Percentiles rank a stretch among this genome's conserved stretches.
These are phyloP conservation scores for Vanrija pseudolonga DNA, from an alignment of 1,284 basidiomycete genomes.

Conservation along the genomic window DNA sequence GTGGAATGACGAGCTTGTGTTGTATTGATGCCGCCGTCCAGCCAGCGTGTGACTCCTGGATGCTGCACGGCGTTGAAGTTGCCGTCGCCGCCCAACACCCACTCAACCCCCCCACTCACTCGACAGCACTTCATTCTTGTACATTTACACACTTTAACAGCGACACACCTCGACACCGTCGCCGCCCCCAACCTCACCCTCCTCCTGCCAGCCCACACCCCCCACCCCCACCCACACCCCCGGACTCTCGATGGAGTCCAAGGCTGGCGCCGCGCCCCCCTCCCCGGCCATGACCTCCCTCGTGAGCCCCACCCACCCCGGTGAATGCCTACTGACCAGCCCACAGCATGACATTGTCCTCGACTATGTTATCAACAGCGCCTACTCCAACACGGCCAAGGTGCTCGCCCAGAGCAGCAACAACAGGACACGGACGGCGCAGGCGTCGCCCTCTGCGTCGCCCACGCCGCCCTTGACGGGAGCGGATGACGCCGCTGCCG, in stretches of 20 bases:
- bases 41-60: no score
- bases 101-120: no score
- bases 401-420: slow-evolving; percentile 13
- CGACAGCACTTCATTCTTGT: no score
- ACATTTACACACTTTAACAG: no score
- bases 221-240: neutral
- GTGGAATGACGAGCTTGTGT: no score
- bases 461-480: neutral
- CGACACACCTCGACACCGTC: neutral
- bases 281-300: slow-evolving; percentile 3
- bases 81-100: neutral
- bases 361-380: slow-evolving; percentile 40
- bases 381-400: slow-evolving; percentile 35
- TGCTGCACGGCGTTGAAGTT: no score
- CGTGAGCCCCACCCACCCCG: neutral
- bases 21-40: no score
- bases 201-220: neutral
- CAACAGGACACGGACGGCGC: neutral
- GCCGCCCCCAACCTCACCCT: neutral
- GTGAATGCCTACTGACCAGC: neutral
- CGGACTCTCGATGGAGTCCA: neutral
- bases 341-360: slow-evolving; percentile 43
- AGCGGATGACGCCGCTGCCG: neutral
- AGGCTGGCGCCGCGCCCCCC: neutral
- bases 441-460: neutral